phyloP scores from a whole-genome alignment of 2,329 filamentous ascomycete genomes.

The Diaporthe australafricana region DNA sequence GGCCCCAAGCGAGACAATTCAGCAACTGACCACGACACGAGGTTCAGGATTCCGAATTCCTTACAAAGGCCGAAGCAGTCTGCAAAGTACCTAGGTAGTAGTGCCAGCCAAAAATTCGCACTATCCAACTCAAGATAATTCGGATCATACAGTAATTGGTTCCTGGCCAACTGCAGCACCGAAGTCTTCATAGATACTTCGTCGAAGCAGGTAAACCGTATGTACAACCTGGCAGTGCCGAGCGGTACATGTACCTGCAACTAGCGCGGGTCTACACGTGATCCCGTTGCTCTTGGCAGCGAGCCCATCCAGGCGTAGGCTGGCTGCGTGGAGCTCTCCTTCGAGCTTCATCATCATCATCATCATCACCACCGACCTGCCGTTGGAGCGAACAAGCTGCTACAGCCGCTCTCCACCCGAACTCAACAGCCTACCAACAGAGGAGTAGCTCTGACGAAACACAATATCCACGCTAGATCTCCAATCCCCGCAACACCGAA shows the following conservation, averaged over 20 bases:
- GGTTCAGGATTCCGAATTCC: constrained; percentile 9
- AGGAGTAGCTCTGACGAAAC: neutral
- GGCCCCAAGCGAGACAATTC: neutral
- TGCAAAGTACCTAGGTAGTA: too few relatives aligned
- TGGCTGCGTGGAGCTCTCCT: constrained; percentile 30
- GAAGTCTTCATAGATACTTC: neutral
- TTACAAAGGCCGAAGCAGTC: neutral
- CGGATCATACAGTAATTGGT: too few relatives aligned
- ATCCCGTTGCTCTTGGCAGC: constrained; percentile 5
- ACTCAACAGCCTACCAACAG: neutral
- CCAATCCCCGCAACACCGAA: neutral
- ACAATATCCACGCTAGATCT: neutral
- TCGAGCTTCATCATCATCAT: constrained; percentile 31
- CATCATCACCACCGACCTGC: constrained; percentile 12
- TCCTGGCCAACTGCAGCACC: neutral
- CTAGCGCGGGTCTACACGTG: constrained; percentile 26
- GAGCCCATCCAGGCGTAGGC: constrained; percentile 5
- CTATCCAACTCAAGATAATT: neutral
- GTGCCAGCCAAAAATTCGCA: too few relatives aligned
- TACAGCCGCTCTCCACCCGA: constrained; percentile 39
- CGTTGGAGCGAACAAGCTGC: constrained; percentile 11
- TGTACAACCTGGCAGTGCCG: neutral
- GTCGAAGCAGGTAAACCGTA: neutral
- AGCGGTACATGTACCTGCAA: neutral
- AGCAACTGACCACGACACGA: constrained; percentile 5